Evolutionary conservation across 345 rosid genomes (phyloP).

Genomic region (Abelmoschus esculentus): DNA sequence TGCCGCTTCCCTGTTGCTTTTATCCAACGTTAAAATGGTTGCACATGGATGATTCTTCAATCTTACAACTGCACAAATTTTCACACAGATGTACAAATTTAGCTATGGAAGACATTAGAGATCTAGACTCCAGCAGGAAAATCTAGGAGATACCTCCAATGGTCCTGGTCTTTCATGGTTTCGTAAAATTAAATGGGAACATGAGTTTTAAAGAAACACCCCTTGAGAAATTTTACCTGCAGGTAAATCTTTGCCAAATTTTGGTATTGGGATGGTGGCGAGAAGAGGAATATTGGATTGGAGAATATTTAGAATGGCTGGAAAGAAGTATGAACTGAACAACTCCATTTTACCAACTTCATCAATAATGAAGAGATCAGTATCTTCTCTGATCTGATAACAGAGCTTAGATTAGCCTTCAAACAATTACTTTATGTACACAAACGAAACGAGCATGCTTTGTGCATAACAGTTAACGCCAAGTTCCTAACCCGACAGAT

Average conservation of each 20-base stretch:
- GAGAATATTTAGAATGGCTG: constrained; percentile 51
- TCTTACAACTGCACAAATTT: constrained; percentile 43
- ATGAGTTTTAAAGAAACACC: background rate
- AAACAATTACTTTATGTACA: background rate
- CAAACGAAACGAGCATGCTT: background rate
- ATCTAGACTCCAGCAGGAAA: background rate
- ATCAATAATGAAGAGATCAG: constrained; percentile 56
- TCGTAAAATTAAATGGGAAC: background rate
- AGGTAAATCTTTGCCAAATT: constrained; percentile 49
- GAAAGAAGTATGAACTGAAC: constrained; percentile 56
- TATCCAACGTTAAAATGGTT: constrained; percentile 34
- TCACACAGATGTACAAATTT: background rate
- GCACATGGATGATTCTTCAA: constrained; percentile 57
- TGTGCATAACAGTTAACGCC: background rate
- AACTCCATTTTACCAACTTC: constrained; percentile 82
- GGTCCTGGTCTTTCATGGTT: background rate
- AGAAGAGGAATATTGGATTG: constrained; percentile 48
- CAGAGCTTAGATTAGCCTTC: background rate
- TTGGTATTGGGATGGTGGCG: constrained; percentile 59
- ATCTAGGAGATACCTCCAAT: background rate
- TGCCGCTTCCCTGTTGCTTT: constrained; percentile 41
- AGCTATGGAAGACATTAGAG: background rate
- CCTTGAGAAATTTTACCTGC: constrained; percentile 31
- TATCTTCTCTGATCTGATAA: constrained; percentile 45
- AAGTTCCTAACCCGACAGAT: background rate